Conservation (phyloP, 306 rosid species). For the Quercus berberidifolia region DNA sequence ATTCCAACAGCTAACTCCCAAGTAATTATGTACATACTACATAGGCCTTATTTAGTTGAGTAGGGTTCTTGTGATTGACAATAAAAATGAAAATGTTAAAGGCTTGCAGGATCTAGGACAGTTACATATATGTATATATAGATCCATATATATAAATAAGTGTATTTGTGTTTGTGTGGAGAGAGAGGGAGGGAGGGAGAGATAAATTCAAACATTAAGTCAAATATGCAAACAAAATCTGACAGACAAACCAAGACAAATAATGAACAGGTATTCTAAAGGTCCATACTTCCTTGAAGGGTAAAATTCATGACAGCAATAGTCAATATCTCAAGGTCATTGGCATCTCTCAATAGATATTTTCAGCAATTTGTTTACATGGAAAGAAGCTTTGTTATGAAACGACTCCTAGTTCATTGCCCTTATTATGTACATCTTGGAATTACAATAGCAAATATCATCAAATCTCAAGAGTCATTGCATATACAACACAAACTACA, state of each 20-base stretch:
- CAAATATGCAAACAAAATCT: background rate
- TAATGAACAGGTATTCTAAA: background rate
- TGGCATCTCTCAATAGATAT: background rate
- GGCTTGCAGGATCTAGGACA: too few species aligned
- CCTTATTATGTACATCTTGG: background rate
- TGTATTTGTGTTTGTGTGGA: too few species aligned
- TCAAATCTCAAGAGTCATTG: slow-evolving; percentile 7
- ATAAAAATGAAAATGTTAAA: too few species aligned
- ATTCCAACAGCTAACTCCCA: too few species aligned
- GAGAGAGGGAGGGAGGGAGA: too few species aligned
- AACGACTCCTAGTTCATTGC: background rate
- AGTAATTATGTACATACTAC: too few species aligned
- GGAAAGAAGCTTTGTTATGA: background rate
- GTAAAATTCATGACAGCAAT: background rate
- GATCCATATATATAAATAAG: too few species aligned
- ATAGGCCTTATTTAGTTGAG: too few species aligned
- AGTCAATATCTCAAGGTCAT: background rate
- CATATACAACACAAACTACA: background rate
- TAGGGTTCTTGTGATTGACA: too few species aligned
- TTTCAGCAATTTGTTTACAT: background rate
- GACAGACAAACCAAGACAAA: background rate
- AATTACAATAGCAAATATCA: background rate
- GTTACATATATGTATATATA: too few species aligned
- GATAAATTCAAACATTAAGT: background rate
- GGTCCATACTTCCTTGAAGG: background rate